Conservation (phyloP, 2,329 filamentous ascomycete species). For the Teratosphaeria viscida region DNA sequence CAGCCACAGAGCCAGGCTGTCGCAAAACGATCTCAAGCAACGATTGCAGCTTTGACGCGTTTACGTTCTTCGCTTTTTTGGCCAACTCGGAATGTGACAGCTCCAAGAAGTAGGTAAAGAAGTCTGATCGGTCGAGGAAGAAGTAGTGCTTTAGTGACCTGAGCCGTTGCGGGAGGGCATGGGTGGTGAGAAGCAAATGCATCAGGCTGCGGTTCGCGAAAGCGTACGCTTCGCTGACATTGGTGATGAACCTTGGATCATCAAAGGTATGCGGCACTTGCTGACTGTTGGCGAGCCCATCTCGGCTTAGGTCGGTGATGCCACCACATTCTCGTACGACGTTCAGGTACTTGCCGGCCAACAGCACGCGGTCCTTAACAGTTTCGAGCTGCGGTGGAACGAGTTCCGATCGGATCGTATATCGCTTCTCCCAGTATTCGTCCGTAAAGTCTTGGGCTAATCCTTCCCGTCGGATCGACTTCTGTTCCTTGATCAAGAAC, state of each 20-base stretch:
- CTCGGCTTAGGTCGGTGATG: constrained; percentile 50
- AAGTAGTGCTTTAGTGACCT: constrained; percentile 97
- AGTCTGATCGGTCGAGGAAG: constrained; percentile 95
- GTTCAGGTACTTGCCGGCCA: constrained; percentile 96
- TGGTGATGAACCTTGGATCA: constrained; percentile 83
- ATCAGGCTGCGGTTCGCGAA: constrained; percentile 91
- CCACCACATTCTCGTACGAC: constrained; percentile 95
- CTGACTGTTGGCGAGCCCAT: constrained; percentile 65
- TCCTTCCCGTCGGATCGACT: constrained; percentile 82
- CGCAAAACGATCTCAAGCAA: constrained; percentile 90
- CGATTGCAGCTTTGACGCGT: constrained; percentile 86
- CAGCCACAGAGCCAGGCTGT: constrained; percentile 90
- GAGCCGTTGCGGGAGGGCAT: constrained; percentile 76
- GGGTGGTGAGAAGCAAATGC: constrained; percentile 81
- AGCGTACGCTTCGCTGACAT: constrained; percentile 89
- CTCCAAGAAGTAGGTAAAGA: constrained; percentile 96
- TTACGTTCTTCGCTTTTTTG: constrained; percentile 77
- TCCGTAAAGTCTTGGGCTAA: constrained; percentile 96
- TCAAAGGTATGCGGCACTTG: constrained; percentile 91
- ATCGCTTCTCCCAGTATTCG: constrained; percentile 97
- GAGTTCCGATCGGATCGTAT: constrained; percentile 84
- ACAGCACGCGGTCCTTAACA: constrained; percentile 85
- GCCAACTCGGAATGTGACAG: constrained; percentile 72
- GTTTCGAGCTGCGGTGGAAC: constrained; percentile 84
- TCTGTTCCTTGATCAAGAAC: constrained; percentile 91